Percentiles rank a stretch among this genome's conserved stretches.
Conservation (phyloP, 768 basidiomycete genomes). For the Psilocybe tampanensis region DNA sequence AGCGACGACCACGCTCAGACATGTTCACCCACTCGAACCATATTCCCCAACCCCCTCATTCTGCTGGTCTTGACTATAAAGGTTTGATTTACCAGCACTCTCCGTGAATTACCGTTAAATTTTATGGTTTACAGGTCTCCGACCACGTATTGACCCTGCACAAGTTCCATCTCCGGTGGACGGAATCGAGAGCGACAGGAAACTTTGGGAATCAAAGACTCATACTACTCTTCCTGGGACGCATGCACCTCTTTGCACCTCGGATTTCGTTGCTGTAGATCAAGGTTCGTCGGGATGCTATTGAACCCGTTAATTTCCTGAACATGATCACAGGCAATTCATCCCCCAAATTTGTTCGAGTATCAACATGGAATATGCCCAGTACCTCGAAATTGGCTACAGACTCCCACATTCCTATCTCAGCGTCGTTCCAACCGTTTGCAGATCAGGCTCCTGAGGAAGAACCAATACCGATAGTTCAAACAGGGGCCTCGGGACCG, state of each 20-base stretch:
- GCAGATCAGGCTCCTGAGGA: constrained; percentile 78
- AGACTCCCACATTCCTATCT: constrained; percentile 85
- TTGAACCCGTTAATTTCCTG: not conserved
- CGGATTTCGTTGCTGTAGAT: constrained; percentile 88
- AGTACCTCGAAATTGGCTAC: constrained; percentile 74
- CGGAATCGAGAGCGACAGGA: constrained; percentile 76
- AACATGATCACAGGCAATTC: constrained; percentile 68
- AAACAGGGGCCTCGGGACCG: constrained; percentile 73
- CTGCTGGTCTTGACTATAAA: constrained; percentile 56
- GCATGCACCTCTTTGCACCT: constrained; percentile 82
- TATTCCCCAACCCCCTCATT: constrained; percentile 74
- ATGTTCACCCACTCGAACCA: constrained; percentile 52
- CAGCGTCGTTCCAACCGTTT: constrained; percentile 88
- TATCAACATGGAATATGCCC: constrained; percentile 91
- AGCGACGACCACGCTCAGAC: not conserved
- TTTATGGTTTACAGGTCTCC: constrained; percentile 54
- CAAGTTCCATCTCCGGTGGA: constrained; percentile 94
- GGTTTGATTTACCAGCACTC: constrained; percentile 31
- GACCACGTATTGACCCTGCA: constrained; percentile 80
- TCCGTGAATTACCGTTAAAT: not conserved
- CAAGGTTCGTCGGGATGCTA: constrained; percentile 55
- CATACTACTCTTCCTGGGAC: constrained; percentile 60
- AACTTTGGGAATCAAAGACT: constrained; percentile 71
- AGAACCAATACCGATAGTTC: constrained; percentile 78
- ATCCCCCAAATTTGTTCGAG: constrained; percentile 86